Evolutionary conservation across 352 stramenopile species (phyloP).

Genomic region (Pythium insidiosum): DNA sequence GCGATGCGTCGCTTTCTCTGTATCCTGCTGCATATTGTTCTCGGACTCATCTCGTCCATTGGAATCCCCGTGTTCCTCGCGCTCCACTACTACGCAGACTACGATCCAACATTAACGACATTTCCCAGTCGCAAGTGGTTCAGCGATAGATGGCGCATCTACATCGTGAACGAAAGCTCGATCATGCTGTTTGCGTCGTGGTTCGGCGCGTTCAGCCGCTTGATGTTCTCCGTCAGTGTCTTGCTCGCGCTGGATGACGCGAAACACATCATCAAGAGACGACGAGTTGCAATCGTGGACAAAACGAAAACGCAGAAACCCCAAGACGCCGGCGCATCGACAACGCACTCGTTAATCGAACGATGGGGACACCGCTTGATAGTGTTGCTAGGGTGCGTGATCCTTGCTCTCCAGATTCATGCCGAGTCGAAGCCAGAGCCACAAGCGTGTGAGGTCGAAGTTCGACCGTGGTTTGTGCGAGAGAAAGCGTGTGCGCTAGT

Average conservation of each 20-base stretch:
- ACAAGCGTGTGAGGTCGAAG: no score
- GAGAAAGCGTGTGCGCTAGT: no score
- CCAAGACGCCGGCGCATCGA: not conserved
- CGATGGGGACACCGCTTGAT: no score
- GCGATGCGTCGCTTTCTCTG: no score
- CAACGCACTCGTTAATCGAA: no score
- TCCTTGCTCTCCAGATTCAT: not conserved
- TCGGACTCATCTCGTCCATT: no score
- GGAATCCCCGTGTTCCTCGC: no score
- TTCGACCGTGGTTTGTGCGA: no score
- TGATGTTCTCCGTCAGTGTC: not conserved
- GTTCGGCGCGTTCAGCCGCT: not conserved
- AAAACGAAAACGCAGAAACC: no score
- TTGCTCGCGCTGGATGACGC: not conserved
- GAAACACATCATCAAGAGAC: not conserved
- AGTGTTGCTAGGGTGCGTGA: no score
- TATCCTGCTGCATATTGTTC: no score
- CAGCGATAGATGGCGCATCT: not conserved
- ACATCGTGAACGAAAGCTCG: not conserved
- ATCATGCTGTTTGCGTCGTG: not conserved
- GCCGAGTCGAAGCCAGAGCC: not conserved
- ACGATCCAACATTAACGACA: not conserved
- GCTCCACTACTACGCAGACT: not conserved
- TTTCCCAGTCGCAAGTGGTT: not conserved
- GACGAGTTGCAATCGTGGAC: no score